Percentiles rank a stretch among this genome's conserved stretches.
phyloP scores from a whole-genome alignment of 768 basidiomycete genomes.

The Hortiboletus flavorubellus region DNA sequence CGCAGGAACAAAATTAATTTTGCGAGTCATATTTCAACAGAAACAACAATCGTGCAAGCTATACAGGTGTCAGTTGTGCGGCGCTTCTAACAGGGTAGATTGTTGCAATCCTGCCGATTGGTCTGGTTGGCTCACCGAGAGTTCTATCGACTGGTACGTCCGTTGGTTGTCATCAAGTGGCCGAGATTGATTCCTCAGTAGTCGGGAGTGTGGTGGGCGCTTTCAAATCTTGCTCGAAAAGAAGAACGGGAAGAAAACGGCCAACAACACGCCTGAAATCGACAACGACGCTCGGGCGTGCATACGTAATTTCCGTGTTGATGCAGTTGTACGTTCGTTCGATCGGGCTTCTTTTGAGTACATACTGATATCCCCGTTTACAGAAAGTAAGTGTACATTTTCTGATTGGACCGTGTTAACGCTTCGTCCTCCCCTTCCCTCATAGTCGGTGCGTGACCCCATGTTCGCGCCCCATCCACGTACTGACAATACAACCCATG shows the following conservation, averaged over 20 bases:
- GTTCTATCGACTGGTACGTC: conserved; percentile 24
- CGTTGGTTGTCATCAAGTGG: neutral
- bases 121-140: conserved; percentile 22
- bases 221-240: conserved; percentile 25
- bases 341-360: neutral
- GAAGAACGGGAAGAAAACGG: conserved; percentile 8
- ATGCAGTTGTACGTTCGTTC: conserved; percentile 16
- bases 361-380: neutral
- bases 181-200: neutral
- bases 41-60: conserved; percentile 10
- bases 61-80: conserved; percentile 21
- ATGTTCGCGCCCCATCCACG: neutral
- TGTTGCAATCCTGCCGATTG: conserved; percentile 5
- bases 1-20: conserved; percentile 23
- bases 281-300: conserved; percentile 21
- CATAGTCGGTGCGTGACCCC: conserved; percentile 11
- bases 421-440: neutral
- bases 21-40: conserved; percentile 23
- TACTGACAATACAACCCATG: neutral
- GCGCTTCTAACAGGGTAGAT: conserved; percentile 18
- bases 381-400: conserved; percentile 19
- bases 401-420: neutral
- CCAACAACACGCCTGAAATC: neutral
- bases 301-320: conserved; percentile 25
- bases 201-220: conserved; percentile 19